Evolutionary conservation across 2,329 filamentous ascomycete genomes (phyloP).

Genomic region (Aspergillus carbonarius): DNA sequence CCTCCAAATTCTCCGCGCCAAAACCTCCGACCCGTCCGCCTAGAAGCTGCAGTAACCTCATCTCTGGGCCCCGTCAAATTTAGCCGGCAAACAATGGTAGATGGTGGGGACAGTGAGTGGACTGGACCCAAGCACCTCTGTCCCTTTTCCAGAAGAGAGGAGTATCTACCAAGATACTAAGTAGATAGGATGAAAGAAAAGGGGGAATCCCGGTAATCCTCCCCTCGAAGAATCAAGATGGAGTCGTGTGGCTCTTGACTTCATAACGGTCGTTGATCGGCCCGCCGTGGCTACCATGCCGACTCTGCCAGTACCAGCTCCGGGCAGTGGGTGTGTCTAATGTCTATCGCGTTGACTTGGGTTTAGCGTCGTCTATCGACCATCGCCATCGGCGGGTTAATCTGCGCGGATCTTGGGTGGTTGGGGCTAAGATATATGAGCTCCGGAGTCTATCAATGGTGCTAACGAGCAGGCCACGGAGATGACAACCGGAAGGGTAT

Average conservation of each 20-base stretch:
- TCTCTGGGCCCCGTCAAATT: neutral
- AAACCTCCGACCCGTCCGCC: neutral
- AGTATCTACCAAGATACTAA: neutral
- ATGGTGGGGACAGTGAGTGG: slow-evolving; percentile 8
- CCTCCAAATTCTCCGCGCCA: neutral
- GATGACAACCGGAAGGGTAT: slow-evolving; percentile 13
- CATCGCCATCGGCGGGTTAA: slow-evolving; percentile 7
- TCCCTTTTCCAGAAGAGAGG: slow-evolving; percentile 11
- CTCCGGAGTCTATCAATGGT: slow-evolving; percentile 1
- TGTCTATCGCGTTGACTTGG: neutral
- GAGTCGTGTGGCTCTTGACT: neutral
- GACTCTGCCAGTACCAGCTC: neutral
- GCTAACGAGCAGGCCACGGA: slow-evolving; percentile 8
- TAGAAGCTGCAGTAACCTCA: neutral
- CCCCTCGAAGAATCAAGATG: neutral
- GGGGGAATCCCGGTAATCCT: neutral
- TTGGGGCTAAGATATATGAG: neutral
- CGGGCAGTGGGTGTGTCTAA: neutral
- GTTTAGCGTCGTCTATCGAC: slow-evolving; percentile 1
- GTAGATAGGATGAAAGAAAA: neutral
- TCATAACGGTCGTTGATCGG: slow-evolving; percentile 14
- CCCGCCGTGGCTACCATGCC: slow-evolving; percentile 1
- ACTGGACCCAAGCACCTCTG: neutral
- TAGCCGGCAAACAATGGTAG: neutral
- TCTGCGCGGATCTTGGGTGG: slow-evolving; percentile 6